phyloP scores from a whole-genome alignment of 306 rosid genomes.

The Rubus idaeus region DNA sequence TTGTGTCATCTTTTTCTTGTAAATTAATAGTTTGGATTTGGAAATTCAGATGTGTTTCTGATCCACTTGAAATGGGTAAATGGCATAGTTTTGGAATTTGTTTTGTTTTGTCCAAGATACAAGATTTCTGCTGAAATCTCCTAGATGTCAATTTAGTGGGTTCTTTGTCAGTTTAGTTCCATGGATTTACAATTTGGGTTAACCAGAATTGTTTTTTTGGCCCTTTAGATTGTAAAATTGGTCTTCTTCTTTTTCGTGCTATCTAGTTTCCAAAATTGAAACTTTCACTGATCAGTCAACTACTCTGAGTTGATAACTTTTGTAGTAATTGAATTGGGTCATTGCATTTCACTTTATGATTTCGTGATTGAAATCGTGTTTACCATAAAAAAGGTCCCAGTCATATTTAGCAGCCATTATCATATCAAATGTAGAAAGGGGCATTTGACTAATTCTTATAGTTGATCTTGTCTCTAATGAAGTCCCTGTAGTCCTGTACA shows the following conservation, averaged over 20 bases:
- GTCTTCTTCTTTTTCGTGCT: neutral
- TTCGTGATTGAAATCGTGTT: neutral
- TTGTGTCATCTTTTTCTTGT: neutral
- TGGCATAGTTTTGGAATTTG: slow-evolving; percentile 14
- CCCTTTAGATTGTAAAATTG: neutral
- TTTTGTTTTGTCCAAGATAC: neutral
- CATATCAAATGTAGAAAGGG: neutral
- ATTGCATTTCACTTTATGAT: neutral
- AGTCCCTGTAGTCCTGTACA: too few relatives aligned
- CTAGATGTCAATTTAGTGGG: slow-evolving; percentile 4
- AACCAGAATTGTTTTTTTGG: neutral
- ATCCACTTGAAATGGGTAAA: slow-evolving; percentile 24
- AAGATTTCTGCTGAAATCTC: neutral
- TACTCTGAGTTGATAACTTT: neutral
- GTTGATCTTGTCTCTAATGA: neutral
- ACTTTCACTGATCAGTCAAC: neutral
- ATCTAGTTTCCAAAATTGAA: neutral
- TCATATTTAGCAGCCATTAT: neutral
- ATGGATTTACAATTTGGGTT: slow-evolving; percentile 8
- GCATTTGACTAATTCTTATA: neutral
- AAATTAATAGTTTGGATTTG: neutral
- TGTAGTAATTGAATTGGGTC: slow-evolving; percentile 10
- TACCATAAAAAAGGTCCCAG: neutral
- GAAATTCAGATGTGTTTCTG: slow-evolving; percentile 11
- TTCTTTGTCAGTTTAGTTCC: neutral